Evolutionary conservation across 768 basidiomycete species (phyloP), one percentile per base, ranked within the genome.

Genomic region (Solioccasus polychromus): DNA sequence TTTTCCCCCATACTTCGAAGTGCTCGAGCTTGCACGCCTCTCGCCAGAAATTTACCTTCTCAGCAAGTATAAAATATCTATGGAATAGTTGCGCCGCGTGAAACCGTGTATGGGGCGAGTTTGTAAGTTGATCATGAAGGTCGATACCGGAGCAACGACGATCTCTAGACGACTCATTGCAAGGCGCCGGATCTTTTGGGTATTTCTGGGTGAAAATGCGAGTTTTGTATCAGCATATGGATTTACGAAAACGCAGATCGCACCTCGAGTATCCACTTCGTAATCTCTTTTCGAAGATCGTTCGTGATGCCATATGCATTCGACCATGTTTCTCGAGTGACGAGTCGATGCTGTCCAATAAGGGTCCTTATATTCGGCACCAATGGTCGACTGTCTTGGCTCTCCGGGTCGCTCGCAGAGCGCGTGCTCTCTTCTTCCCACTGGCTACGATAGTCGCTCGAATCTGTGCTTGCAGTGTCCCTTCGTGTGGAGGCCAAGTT

Each of bases 51-150:
- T 39, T 10, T 0, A 32, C 50, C 46, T 58, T 55, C 1, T 43
- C 31, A 1, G 77, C 60, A 20, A 72, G 57, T 24, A 70, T 66
- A 52, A 81, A 77, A 47, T 80, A 85, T 17, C 80, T 72, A 19
- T 73, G 62, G 51, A 85, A 82, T 50, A 85, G 61, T 57, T 79
- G 75, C 0, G 69, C 77, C 0, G 83, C 83, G 45, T 85, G 83
- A 52, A 84, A 85, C 4, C 81, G 73, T 14, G 83, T 84, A 47
- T 83, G 75, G 0, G 70, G 71, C 0, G 76, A 81, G 3, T 66
- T 71, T 8, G 60, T 59, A 20, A 87, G 70, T 44, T 85, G 79
- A 39, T 83, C 78, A 31, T 67, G 59, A 22, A 85, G 57, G 23
- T 60, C 47, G 15, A 11, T n/a, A 14, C 58, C 51, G 8, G 19